Evolutionary conservation across 495 filamentous ascomycete species (phyloP).

Genomic region (Xylaria palmicola): DNA sequence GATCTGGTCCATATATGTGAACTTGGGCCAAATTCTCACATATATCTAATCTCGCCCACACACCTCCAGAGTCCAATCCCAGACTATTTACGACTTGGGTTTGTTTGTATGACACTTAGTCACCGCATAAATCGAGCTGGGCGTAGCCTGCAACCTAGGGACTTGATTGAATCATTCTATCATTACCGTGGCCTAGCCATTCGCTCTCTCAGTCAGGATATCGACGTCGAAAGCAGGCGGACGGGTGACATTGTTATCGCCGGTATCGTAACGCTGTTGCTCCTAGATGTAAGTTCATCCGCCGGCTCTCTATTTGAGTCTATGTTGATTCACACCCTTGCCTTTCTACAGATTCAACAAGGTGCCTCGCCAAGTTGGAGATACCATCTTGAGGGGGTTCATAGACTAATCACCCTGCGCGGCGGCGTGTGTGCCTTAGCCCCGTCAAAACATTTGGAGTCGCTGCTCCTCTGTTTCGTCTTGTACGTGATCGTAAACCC

Average conservation of each 20-base stretch:
- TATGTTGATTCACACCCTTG: background rate
- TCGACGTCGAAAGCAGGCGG: conserved; percentile 17
- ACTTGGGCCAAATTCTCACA: conserved; percentile 30
- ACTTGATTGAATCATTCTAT: conserved; percentile 28
- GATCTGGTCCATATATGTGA: conserved; percentile 24
- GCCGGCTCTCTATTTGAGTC: background rate
- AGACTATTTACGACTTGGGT: conserved; percentile 26
- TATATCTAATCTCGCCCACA: conserved; percentile 28
- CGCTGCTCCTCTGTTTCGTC: background rate
- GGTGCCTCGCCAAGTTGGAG: background rate
- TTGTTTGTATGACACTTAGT: conserved; percentile 36
- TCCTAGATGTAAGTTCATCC: background rate
- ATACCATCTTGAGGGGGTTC: background rate
- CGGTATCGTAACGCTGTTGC: background rate
- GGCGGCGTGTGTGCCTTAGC: background rate
- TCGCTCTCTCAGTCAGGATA: conserved; percentile 33
- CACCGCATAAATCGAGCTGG: conserved; percentile 35
- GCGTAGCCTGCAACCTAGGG: conserved; percentile 1
- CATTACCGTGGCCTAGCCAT: conserved; percentile 33
- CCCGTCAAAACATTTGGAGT: background rate
- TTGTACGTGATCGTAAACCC: background rate
- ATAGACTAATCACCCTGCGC: background rate
- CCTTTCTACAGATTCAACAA: background rate
- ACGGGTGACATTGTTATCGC: conserved; percentile 25
- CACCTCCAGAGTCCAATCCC: conserved; percentile 23